A percentile compares a stretch with the other conserved stretches of the same genome.
phyloP scores from a whole-genome alignment of 177 flowering plant species.

The Vitis hybrid region DNA sequence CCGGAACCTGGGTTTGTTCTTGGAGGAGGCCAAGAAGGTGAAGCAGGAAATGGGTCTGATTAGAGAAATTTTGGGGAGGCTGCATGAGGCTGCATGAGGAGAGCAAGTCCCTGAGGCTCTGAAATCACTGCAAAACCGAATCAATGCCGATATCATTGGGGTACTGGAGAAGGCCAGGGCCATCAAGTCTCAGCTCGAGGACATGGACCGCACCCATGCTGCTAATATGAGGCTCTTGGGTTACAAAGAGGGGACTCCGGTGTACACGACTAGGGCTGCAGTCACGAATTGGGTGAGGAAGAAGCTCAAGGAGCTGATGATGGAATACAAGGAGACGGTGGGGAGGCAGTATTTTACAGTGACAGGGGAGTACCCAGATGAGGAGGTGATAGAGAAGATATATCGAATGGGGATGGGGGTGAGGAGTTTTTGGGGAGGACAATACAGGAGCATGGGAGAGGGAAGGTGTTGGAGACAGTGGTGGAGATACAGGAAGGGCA shows the following conservation, averaged over 20 bases:
- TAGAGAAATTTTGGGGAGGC: conserved; percentile 35
- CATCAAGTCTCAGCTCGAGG: conserved; percentile 64
- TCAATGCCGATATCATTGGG: conserved; percentile 52
- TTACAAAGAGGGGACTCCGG: conserved; percentile 59
- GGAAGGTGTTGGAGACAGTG: conserved; percentile 80
- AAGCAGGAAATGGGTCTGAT: conserved; percentile 64
- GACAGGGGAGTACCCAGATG: conserved; percentile 77
- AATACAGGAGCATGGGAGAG: conserved; percentile 78
- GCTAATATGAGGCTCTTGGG: conserved; percentile 58
- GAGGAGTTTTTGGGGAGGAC: conserved; percentile 66
- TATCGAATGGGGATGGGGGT: conserved; percentile 50
- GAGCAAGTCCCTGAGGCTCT: conserved; percentile 63
- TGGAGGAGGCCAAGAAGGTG: conserved; percentile 73
- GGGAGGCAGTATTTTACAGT: conserved; percentile 77
- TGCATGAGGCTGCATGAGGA: conserved; percentile 64
- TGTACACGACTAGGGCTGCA: conserved; percentile 63
- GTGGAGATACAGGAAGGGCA: conserved; percentile 83
- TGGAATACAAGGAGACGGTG: conserved; percentile 81
- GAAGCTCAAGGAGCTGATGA: conserved; percentile 82
- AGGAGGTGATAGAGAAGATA: conserved; percentile 81
- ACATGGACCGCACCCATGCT: conserved; percentile 67
- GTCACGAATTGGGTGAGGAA: conserved; percentile 78
- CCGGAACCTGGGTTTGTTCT: conserved; percentile 45
- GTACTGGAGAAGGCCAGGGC: conserved; percentile 59
- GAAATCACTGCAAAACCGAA: conserved; percentile 44